Evolutionary conservation across 116 monocot species (phyloP), one percentile per base, ranked within the genome.

Genomic region (Zostera marina): DNA sequence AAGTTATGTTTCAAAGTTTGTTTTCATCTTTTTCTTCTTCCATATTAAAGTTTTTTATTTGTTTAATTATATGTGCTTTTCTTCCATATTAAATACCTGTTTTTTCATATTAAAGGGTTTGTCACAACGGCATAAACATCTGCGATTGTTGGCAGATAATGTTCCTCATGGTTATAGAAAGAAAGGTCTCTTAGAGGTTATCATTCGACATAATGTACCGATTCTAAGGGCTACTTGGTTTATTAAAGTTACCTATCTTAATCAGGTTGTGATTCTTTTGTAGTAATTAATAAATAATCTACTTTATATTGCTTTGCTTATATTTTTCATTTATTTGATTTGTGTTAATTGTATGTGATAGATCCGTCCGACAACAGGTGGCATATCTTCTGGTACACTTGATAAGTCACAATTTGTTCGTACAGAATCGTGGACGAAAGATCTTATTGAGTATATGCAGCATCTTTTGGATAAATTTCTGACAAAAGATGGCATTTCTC

Each of bases 151-250:
- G 74, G 81, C 83, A 14, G 98, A 98, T 44, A 78, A 90, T 69
- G 81, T 98, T 73, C 98, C 98, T 64, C 91, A 90, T 75, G 98
- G 98, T 52, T 98, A 79, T 63, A 77, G 91, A 73, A 81, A 76
- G 63, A 98, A 98, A 71, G 60, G 76, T 44, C 86, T 98, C 20
- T 79, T 98, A 75, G 98, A 98, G 22, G 76, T 98, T 61, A 75
- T 98, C 63, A 86, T 85, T 70, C 77, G 86, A 16, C 61, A 90
- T 43, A 98, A 87, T 71, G 77, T 98, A n/a, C 98, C 98, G 44
- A 68, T 98, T 47, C 42, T 83, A 63, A 75, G 83, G 70, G 98
- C 91, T 54, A 77, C 98, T 15, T 98, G 98, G 98, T 91, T 98
- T 75, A 78, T 98, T 45, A 98, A 98, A 83, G 87, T 98, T 53